These are phyloP conservation scores for Jatropha curcas DNA, from an alignment of 345 rosid genomes.

Conservation along the genomic window DNA sequence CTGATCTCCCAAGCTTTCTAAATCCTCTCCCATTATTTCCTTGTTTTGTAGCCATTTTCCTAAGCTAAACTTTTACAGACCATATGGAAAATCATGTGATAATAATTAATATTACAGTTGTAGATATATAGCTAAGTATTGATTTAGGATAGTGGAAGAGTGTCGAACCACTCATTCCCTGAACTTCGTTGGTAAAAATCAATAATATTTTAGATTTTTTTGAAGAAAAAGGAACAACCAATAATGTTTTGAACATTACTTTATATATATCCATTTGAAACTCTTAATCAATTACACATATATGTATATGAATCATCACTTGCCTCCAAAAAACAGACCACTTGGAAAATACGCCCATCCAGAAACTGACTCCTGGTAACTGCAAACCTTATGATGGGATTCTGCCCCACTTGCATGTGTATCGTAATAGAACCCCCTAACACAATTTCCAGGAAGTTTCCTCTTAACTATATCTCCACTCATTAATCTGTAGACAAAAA, in stretches of 20 bases:
- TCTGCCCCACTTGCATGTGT: not conserved
- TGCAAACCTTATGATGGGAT: too few relatives aligned
- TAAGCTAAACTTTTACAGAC: too few relatives aligned
- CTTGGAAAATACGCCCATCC: not conserved
- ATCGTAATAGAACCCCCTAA: not conserved
- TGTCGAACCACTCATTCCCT: too few relatives aligned
- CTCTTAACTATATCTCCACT: not conserved
- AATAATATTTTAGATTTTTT: too few relatives aligned
- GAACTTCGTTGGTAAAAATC: too few relatives aligned
- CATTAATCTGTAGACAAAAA: too few relatives aligned
- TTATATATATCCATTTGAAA: not conserved
- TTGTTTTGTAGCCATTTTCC: not conserved
- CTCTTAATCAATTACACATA: not conserved
- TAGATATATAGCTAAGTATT: too few relatives aligned
- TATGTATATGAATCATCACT: not conserved
- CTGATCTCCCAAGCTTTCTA: not conserved
- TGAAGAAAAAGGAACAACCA: too few relatives aligned
- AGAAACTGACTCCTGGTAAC: too few relatives aligned
- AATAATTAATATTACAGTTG: too few relatives aligned
- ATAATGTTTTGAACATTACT: not conserved
- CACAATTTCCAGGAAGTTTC: slow-evolving; percentile 18
- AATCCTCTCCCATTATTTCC: not conserved
- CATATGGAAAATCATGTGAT: too few relatives aligned
- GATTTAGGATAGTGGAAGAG: too few relatives aligned
- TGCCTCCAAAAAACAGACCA: not conserved